Conservation (phyloP, 495 filamentous ascomycete species). For the Aspergillus bertholletiae region DNA sequence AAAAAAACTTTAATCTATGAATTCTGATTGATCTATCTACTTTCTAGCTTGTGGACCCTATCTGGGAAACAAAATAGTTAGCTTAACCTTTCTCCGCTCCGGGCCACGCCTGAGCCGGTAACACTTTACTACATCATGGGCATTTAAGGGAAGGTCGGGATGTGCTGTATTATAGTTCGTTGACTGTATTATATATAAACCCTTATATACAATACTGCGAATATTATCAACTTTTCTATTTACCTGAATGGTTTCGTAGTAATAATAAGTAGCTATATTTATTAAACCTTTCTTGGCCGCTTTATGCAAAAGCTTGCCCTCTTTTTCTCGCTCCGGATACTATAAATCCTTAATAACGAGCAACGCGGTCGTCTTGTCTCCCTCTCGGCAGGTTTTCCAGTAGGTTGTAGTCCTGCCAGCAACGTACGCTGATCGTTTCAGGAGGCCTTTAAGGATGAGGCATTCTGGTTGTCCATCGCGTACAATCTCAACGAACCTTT, state of each 20-base stretch:
- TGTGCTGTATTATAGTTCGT: slow-evolving; percentile 1
- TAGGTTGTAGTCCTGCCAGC: neutral
- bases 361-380: neutral
- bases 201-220: slow-evolving; percentile 24
- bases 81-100: no score
- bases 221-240: slow-evolving; percentile 25
- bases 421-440: neutral
- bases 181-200: slow-evolving; percentile 15
- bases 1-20: no score
- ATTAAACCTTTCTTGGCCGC: neutral
- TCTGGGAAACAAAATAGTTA: no score
- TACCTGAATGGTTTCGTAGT: neutral
- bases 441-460: neutral
- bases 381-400: neutral
- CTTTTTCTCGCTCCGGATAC: neutral
- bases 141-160: neutral
- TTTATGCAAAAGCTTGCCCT: neutral
- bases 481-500: neutral
- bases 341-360: neutral
- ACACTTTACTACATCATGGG: no score
- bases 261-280: neutral
- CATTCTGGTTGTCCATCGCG: neutral
- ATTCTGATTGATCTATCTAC: no score
- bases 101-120: no score
- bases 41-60: no score